Conservation (phyloP, 306 rosid genomes). For the Citrullus mucosospermus region DNA sequence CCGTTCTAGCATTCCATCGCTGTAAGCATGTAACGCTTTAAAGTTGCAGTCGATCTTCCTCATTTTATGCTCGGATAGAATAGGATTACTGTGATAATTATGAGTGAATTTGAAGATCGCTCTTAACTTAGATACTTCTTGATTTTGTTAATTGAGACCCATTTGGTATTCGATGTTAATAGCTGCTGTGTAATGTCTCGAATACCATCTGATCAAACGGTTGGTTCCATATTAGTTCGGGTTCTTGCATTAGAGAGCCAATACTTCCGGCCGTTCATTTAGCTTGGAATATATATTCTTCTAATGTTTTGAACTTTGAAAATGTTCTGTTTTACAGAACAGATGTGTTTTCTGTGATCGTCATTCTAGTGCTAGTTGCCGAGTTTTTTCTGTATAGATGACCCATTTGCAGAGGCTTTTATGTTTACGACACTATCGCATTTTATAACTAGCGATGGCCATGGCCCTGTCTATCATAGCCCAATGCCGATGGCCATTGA, state of each 20-base stretch:
- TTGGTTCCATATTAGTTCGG: not conserved
- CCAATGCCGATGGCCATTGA: too few relatives aligned
- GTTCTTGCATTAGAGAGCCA: too few relatives aligned
- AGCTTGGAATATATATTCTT: too few relatives aligned
- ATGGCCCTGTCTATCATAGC: too few relatives aligned
- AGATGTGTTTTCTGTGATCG: too few relatives aligned
- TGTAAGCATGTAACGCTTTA: not conserved
- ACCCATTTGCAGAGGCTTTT: too few relatives aligned
- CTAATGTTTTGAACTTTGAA: not conserved
- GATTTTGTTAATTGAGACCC: not conserved
- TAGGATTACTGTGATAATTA: too few relatives aligned
- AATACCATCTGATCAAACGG: not conserved
- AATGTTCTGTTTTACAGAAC: not conserved
- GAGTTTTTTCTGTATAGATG: too few relatives aligned
- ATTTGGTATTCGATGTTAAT: not conserved
- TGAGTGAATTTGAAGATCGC: not conserved
- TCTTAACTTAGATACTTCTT: not conserved
- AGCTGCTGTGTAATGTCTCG: not conserved
- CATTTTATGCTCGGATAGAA: not conserved
- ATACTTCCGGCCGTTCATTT: too few relatives aligned
- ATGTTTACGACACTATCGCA: too few relatives aligned
- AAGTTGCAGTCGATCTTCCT: not conserved
- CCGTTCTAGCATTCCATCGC: not conserved
- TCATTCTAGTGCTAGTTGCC: too few relatives aligned
- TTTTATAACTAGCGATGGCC: too few relatives aligned